A percentile compares a stretch with the other conserved stretches of the same genome.
phyloP scores from a whole-genome alignment of 106 monocot genomes.

The Platanthera zijinensis region DNA sequence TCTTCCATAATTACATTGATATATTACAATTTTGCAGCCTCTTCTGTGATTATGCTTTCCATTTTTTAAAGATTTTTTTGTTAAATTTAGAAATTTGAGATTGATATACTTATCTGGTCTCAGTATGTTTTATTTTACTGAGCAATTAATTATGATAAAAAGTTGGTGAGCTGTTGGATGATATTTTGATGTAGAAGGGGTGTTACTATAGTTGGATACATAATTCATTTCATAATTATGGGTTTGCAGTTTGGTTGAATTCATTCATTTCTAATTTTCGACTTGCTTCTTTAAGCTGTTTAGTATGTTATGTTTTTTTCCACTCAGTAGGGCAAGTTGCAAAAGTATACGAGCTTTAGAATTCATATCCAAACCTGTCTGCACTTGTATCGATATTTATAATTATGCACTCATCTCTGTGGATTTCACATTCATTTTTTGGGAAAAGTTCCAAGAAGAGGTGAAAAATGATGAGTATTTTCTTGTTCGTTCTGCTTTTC shows the following conservation, averaged over 20 bases:
- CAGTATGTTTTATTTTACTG: background rate
- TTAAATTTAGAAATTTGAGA: background rate
- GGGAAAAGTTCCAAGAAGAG: background rate
- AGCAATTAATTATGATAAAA: background rate
- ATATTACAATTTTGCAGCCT: too few species aligned
- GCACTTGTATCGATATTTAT: background rate
- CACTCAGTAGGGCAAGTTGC: background rate
- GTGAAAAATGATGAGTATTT: background rate
- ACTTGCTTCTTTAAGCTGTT: background rate
- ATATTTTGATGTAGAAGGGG: background rate
- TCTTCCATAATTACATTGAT: too few species aligned
- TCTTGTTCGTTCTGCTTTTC: background rate
- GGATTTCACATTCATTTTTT: background rate
- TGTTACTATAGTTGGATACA: too few species aligned
- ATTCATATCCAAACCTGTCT: background rate
- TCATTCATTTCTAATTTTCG: background rate
- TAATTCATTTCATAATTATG: too few species aligned
- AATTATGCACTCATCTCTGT: background rate
- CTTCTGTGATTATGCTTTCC: background rate
- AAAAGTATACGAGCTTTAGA: background rate
- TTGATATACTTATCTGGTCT: background rate
- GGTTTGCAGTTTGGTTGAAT: background rate
- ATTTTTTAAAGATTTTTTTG: too few species aligned
- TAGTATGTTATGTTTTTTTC: background rate
- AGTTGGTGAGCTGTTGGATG: background rate